A percentile compares a stretch with the other conserved stretches of the same genome.
phyloP scores from a whole-genome alignment of 305 asterid genomes.

The Nicotiana rustica region DNA sequence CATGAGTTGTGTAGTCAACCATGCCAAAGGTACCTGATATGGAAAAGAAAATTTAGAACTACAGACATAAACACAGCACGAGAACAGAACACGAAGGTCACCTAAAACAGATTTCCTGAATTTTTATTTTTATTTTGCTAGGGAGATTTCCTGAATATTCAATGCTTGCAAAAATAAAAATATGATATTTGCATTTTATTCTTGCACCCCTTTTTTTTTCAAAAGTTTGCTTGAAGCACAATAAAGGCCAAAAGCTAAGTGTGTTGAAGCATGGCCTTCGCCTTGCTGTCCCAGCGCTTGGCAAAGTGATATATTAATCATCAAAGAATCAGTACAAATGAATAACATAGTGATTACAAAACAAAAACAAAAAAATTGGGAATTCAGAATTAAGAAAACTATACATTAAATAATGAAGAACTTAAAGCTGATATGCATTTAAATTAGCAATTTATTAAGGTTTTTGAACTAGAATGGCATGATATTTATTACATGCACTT shows the following conservation, averaged over 20 bases:
- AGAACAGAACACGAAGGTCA: background rate
- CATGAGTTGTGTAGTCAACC: conserved; percentile 88
- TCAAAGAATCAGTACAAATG: background rate
- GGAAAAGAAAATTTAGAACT: conserved; percentile 17
- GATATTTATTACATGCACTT: background rate
- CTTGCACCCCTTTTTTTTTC: background rate
- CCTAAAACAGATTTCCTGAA: background rate
- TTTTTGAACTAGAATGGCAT: background rate
- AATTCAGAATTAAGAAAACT: conserved; percentile 8
- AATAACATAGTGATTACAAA: background rate
- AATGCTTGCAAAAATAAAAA: background rate
- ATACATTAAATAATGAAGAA: background rate
- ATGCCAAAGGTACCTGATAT: conserved; percentile 86
- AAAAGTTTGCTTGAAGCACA: background rate
- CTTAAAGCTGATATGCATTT: conserved; percentile 12
- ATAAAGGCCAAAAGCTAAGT: conserved; percentile 7
- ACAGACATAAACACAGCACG: background rate
- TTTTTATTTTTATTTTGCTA: too few species aligned
- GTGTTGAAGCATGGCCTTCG: background rate
- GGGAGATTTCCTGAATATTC: background rate
- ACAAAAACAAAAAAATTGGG: background rate
- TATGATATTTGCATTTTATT: background rate
- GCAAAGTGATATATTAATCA: background rate
- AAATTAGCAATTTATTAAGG: background rate
- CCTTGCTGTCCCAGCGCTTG: background rate